These are phyloP conservation scores for Trypanosoma congolense DNA, from an alignment of 208 protist genomes.

Conservation along the genomic window DNA sequence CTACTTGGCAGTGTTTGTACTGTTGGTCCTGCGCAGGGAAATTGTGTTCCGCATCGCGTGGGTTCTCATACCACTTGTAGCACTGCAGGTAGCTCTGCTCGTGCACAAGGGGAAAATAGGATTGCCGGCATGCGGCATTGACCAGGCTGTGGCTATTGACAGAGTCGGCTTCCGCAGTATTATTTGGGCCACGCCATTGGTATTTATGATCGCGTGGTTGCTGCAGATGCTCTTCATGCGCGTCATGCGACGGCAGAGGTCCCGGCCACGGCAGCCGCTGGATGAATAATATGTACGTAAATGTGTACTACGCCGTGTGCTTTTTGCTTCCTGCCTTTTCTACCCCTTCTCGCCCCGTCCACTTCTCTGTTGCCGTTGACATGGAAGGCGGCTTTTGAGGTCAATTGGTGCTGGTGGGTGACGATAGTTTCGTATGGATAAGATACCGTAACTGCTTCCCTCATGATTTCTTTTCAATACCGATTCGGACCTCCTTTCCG, in stretches of 20 bases:
- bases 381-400: too few species aligned
- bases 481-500: too few species aligned
- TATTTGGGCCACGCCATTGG: constrained; percentile 26
- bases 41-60: constrained; percentile 31
- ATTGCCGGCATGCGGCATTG: constrained; percentile 7
- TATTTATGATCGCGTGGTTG: constrained; percentile 36
- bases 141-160: background rate
- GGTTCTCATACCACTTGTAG: constrained; percentile 21
- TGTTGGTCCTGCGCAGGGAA: constrained; percentile 20
- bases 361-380: too few species aligned
- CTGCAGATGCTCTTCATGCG: constrained; percentile 25
- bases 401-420: too few species aligned
- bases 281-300: too few species aligned
- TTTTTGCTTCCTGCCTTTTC: too few species aligned
- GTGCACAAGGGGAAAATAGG: constrained; percentile 16
- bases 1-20: constrained; percentile 21
- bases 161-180: constrained; percentile 47
- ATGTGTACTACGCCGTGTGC: constrained; percentile 7
- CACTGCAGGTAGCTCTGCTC: constrained; percentile 32
- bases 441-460: too few species aligned
- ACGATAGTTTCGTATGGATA: too few species aligned
- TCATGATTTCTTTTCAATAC: too few species aligned
- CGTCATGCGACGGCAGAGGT: constrained; percentile 1
- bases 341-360: too few species aligned
- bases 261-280: constrained; percentile 1